Conservation (phyloP, 2,329 filamentous ascomycete species). For the Epichloe typhina region DNA sequence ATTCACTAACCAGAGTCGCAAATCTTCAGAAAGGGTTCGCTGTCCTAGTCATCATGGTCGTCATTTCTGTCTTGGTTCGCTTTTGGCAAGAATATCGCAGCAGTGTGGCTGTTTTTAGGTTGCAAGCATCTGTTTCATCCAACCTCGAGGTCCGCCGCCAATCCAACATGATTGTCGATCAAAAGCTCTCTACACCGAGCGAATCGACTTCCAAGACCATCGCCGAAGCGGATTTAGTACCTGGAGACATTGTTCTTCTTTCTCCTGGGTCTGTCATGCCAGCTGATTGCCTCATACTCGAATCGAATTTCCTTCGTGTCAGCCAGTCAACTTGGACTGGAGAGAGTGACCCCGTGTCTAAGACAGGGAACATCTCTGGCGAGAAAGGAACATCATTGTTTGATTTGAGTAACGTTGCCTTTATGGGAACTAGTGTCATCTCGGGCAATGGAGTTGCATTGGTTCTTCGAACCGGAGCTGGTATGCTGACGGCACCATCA, state of each 20-base stretch:
- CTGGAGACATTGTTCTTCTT: constrained; percentile 13
- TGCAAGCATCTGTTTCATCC: constrained; percentile 14
- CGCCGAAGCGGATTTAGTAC: constrained; percentile 11
- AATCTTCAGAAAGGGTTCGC: constrained; percentile 9
- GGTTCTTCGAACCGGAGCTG: constrained; percentile 13
- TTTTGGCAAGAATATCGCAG: constrained; percentile 18
- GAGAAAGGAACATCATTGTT: constrained; percentile 13
- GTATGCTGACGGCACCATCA: constrained; percentile 1
- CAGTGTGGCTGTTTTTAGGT: constrained; percentile 13
- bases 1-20: background rate
- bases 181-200: background rate
- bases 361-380: constrained; percentile 7
- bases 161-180: background rate
- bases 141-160: constrained; percentile 11
- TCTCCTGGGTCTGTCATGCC: constrained; percentile 14
- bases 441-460: constrained; percentile 15
- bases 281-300: constrained; percentile 17
- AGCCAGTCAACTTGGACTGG: constrained; percentile 19
- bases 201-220: constrained; percentile 3
- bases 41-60: constrained; percentile 15
- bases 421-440: constrained; percentile 17
- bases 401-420: constrained; percentile 14
- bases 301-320: constrained; percentile 14
- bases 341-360: constrained; percentile 15
- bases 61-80: constrained; percentile 14